Conservation (phyloP, 148 eudicot species). For the Rhododendron griersonianum region DNA sequence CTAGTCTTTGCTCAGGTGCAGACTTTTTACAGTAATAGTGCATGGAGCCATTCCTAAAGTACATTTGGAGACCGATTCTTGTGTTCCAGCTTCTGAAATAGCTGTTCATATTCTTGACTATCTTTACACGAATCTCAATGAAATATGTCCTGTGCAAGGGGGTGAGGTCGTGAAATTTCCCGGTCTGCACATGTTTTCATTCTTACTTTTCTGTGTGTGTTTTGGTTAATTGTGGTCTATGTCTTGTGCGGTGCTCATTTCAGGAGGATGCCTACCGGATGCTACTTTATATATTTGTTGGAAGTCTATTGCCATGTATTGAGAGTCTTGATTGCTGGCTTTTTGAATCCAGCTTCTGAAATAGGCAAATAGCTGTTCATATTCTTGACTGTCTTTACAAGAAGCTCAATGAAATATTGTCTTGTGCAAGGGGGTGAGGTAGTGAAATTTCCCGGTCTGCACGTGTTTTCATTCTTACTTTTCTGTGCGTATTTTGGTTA, state of each 20-base stretch:
- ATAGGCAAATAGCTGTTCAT: conserved; percentile 42
- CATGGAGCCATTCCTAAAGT: conserved; percentile 60
- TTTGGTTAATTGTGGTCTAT: conserved; percentile 1
- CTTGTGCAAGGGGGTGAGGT: conserved; percentile 91
- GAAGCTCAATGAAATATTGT: conserved; percentile 72
- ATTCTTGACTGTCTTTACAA: conserved; percentile 70
- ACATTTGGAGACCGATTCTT: conserved; percentile 44
- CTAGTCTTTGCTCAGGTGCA: too few species aligned
- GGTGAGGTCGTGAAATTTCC: conserved; percentile 64
- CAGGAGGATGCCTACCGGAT: conserved; percentile 89
- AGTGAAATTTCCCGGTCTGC: conserved; percentile 17
- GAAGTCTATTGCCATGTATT: conserved; percentile 70
- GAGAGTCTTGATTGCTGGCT: conserved; percentile 88
- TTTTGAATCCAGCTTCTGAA: conserved; percentile 53
- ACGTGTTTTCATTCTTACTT: background rate
- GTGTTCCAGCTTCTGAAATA: conserved; percentile 67
- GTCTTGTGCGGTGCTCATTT: conserved; percentile 13
- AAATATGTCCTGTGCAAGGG: conserved; percentile 72
- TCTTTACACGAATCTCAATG: conserved; percentile 69
- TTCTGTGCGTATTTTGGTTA: background rate
- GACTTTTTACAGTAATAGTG: conserved; percentile 43
- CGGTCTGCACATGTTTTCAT: conserved; percentile 1
- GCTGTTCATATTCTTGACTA: conserved; percentile 69
- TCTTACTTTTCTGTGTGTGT: background rate
- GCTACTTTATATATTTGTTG: conserved; percentile 71